phyloP scores from a whole-genome alignment of 176 grass and related monocot genomes.

The Ensete ventricosum region DNA sequence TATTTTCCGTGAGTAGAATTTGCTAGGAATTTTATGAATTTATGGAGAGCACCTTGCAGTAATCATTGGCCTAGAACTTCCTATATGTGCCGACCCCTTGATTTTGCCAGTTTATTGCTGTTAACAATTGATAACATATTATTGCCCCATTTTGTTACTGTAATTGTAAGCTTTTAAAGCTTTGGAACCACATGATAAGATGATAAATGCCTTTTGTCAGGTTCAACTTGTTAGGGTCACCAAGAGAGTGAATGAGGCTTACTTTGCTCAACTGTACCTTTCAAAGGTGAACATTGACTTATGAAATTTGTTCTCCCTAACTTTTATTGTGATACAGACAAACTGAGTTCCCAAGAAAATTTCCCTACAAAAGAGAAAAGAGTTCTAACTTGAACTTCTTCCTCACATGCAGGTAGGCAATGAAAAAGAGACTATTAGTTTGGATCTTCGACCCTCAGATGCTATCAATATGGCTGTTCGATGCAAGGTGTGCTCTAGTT shows the following conservation, averaged over 20 bases:
- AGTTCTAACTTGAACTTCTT: slow-evolving; percentile 19
- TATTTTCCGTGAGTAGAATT: background rate
- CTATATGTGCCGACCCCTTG: background rate
- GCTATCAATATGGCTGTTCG: slow-evolving; percentile 93
- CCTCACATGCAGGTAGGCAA: slow-evolving; percentile 43
- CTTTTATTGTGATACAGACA: background rate
- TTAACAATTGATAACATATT: background rate
- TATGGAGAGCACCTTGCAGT: slow-evolving; percentile 1
- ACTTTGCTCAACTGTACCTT: slow-evolving; percentile 82
- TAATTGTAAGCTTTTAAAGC: background rate
- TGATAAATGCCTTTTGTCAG: slow-evolving; percentile 31
- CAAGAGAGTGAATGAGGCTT: slow-evolving; percentile 70
- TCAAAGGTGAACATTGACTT: slow-evolving; percentile 42
- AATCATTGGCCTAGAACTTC: background rate
- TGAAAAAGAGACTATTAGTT: slow-evolving; percentile 50
- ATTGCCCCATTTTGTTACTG: background rate
- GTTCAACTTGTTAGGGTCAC: slow-evolving; percentile 76
- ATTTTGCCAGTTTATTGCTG: background rate
- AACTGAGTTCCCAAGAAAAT: background rate
- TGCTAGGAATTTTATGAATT: slow-evolving; percentile 14
- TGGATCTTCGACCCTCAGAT: slow-evolving; percentile 89
- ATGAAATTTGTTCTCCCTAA: background rate
- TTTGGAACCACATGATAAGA: background rate
- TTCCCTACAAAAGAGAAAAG: background rate
- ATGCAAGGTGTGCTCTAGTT: slow-evolving; percentile 57